Conservation (phyloP, 169 alveolate species). For the Theileria parva region DNA sequence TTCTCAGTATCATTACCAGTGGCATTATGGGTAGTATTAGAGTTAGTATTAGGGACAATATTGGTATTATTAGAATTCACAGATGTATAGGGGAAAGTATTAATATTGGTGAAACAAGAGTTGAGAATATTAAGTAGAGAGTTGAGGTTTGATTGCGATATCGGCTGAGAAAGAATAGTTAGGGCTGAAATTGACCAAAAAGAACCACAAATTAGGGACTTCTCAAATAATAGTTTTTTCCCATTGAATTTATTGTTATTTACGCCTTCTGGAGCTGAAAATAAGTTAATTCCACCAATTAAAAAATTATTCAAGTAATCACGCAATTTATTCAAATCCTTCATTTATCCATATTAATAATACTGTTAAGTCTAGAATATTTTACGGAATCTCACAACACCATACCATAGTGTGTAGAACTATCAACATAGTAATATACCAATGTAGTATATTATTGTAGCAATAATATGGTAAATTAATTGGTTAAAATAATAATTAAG, state of each 20-base stretch:
- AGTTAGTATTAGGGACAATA: too few relatives aligned
- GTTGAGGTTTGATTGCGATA: too few relatives aligned
- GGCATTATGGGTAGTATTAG: too few relatives aligned
- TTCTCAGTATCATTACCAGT: too few relatives aligned
- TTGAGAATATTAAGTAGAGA: neutral
- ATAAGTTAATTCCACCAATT: neutral
- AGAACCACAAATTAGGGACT: slow-evolving; percentile 16
- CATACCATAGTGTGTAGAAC: too few relatives aligned
- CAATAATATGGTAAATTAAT: neutral
- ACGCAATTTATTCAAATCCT: neutral
- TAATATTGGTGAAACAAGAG: neutral
- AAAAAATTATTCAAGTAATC: slow-evolving; percentile 9
- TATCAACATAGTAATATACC: too few relatives aligned
- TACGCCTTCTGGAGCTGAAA: neutral
- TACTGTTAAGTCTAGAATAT: neutral
- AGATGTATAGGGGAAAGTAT: slow-evolving; percentile 9
- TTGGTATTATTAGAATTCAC: slow-evolving; percentile 4
- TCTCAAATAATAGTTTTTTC: neutral
- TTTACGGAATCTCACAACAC: neutral
- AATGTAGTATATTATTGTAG: too few relatives aligned
- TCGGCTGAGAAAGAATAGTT: neutral
- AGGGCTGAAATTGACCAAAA: slow-evolving; percentile 14
- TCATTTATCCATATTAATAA: neutral
- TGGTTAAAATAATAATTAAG: neutral
- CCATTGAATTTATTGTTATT: neutral